A percentile compares a stretch with the other conserved stretches of the same genome.
Evolutionary conservation across 306 rosid species (phyloP).

Genomic region (Cucumis melo): DNA sequence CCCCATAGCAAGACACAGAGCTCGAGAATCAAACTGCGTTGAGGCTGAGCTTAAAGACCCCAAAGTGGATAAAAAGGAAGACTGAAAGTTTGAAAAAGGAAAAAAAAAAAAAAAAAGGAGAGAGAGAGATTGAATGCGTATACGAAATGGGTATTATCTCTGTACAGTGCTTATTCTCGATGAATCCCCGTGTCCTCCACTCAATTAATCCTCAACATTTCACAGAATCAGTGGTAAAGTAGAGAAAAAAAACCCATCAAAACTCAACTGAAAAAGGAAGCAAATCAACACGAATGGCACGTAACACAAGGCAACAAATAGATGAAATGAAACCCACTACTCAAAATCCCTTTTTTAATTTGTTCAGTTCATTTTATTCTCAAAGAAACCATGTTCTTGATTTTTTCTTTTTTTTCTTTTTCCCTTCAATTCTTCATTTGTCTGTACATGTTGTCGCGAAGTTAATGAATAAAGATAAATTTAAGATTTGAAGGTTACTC

Average conservation of each 20-base stretch:
- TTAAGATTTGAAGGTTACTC: too few relatives aligned
- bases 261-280: not conserved
- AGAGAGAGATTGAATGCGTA: not conserved
- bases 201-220: not conserved
- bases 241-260: not conserved
- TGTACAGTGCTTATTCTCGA: not conserved
- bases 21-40: not conserved
- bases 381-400: not conserved
- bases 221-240: not conserved
- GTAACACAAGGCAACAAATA: not conserved
- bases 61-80: not conserved
- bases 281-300: not conserved
- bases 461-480: too few relatives aligned
- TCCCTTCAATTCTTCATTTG: not conserved
- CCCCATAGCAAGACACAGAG: slow-evolving; percentile 16
- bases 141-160: not conserved
- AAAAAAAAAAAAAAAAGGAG: not conserved
- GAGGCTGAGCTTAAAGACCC: not conserved
- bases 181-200: not conserved
- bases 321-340: not conserved
- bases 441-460: too few relatives aligned
- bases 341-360: not conserved
- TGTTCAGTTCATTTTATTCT: not conserved
- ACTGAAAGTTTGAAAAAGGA: not conserved
- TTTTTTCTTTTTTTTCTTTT: too few relatives aligned